Conservation (phyloP, 1,284 basidiomycete genomes). For the Sanghuangporus sanghuang region DNA sequence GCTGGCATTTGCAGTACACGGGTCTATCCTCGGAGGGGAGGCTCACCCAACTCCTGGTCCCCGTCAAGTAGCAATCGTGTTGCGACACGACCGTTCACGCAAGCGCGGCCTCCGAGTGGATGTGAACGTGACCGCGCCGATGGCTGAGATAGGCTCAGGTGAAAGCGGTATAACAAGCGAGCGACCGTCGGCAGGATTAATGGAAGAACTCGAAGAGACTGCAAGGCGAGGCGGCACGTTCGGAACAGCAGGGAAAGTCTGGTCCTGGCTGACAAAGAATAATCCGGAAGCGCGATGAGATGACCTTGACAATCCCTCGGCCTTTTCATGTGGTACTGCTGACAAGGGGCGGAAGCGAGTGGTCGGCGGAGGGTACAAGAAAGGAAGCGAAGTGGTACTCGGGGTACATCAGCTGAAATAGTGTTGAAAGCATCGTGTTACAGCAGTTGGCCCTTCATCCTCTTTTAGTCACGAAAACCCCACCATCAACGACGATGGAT, state of each 20-base stretch:
- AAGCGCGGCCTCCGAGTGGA: conserved; percentile 12
- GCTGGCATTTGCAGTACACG: conserved; percentile 2
- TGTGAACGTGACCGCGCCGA: conserved; percentile 2
- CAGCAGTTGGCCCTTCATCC: not conserved
- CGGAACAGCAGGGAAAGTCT: conserved; percentile 14
- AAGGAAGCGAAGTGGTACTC: not conserved
- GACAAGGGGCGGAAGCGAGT: not conserved
- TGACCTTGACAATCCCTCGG: not conserved
- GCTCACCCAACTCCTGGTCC: not conserved
- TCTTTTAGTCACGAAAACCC: not conserved
- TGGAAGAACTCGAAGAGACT: conserved; percentile 15
- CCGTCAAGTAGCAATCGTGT: conserved; percentile 5
- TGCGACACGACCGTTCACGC: conserved; percentile 14
- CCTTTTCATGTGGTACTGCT: not conserved
- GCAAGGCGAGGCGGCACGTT: conserved; percentile 15
- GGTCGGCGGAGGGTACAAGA: not conserved
- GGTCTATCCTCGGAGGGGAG: not conserved
- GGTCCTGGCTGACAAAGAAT: conserved; percentile 9
- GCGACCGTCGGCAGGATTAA: not conserved
- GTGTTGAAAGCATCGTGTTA: no score
- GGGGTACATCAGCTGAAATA: not conserved
- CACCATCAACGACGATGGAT: not conserved
- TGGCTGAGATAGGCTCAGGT: not conserved
- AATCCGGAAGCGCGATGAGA: not conserved
- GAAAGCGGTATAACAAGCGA: not conserved